These are phyloP conservation scores for Starmerella floricola DNA, from an alignment of 805 yeast species.

Conservation along the genomic window DNA sequence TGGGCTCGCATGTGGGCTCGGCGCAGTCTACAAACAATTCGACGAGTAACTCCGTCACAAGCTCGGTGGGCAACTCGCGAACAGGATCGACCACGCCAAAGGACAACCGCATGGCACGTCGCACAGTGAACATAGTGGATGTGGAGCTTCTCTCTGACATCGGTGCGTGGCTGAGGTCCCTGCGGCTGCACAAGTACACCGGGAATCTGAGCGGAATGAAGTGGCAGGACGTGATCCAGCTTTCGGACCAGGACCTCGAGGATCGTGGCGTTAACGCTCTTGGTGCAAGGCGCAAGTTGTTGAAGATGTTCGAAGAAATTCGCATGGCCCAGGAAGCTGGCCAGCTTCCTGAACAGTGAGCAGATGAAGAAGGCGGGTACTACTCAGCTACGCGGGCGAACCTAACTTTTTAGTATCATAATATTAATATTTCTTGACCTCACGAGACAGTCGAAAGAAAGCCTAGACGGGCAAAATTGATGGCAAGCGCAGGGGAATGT, in stretches of 20 bases:
- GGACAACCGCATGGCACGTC: constrained; percentile 7
- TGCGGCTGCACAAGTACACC: constrained; percentile 89
- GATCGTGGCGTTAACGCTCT: constrained; percentile 79
- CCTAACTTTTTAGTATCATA: too few species aligned
- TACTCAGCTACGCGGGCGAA: too few species aligned
- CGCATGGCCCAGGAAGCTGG: constrained; percentile 41
- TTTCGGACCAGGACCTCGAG: constrained; percentile 58
- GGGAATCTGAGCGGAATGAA: constrained; percentile 59
- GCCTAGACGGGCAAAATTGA: too few species aligned
- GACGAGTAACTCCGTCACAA: neutral
- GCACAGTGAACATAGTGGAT: constrained; percentile 21
- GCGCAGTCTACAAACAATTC: too few species aligned
- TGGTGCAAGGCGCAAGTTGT: constrained; percentile 88
- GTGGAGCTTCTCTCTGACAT: constrained; percentile 46
- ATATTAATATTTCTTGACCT: too few species aligned
- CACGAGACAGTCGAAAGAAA: too few species aligned
- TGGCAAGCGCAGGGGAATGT: too few species aligned
- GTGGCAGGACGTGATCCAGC: constrained; percentile 69
- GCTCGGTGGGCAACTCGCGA: neutral
- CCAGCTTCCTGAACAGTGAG: constrained; percentile 13
- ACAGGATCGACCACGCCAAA: neutral
- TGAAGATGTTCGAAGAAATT: constrained; percentile 83
- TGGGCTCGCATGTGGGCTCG: too few species aligned
- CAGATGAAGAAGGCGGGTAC: too few species aligned
- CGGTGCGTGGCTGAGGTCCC: constrained; percentile 82